Percentiles rank a stretch among this genome's conserved stretches.
These are phyloP conservation scores for Auricularia sp. DNA, from an alignment of 768 basidiomycete genomes.

Conservation along the genomic window DNA sequence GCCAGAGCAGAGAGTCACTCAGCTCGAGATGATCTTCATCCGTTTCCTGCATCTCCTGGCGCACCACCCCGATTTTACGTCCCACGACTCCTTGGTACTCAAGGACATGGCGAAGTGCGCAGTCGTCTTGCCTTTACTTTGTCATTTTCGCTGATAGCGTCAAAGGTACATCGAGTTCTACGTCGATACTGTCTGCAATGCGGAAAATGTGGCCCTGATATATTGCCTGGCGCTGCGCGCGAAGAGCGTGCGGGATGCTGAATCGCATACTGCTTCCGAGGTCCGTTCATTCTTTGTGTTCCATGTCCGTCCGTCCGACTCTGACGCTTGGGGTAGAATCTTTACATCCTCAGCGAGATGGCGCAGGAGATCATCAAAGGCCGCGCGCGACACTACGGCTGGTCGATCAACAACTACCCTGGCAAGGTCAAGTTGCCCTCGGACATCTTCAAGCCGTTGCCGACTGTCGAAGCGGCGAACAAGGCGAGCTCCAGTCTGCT, in stretches of 20 bases:
- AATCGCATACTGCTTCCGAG: conserved; percentile 58
- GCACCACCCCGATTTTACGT: conserved; percentile 86
- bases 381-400: conserved; percentile 51
- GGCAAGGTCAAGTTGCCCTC: conserved; percentile 69
- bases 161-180: conserved; percentile 83
- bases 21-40: conserved; percentile 75
- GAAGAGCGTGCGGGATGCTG: conserved; percentile 80
- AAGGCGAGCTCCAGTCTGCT: conserved; percentile 32
- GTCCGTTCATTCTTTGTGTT: conserved; percentile 27
- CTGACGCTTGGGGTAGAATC: conserved; percentile 41
- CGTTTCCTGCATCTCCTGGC: conserved; percentile 81
- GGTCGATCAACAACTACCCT: conserved; percentile 72
- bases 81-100: conserved; percentile 51
- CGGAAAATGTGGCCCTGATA: conserved; percentile 79
- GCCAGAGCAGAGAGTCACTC: conserved; percentile 44
- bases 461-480: conserved; percentile 52
- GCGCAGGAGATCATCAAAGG: conserved; percentile 78
- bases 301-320: background rate
- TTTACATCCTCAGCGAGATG: conserved; percentile 81
- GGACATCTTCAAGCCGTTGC: conserved; percentile 71
- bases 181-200: conserved; percentile 60
- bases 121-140: background rate
- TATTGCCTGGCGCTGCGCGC: conserved; percentile 72
- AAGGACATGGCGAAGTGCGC: conserved; percentile 73
- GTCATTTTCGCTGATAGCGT: background rate